A percentile compares a stretch with the other conserved stretches of the same genome.
These are phyloP conservation scores for Phialophora expanda DNA, from an alignment of 2,329 filamentous ascomycete species.

Conservation along the genomic window DNA sequence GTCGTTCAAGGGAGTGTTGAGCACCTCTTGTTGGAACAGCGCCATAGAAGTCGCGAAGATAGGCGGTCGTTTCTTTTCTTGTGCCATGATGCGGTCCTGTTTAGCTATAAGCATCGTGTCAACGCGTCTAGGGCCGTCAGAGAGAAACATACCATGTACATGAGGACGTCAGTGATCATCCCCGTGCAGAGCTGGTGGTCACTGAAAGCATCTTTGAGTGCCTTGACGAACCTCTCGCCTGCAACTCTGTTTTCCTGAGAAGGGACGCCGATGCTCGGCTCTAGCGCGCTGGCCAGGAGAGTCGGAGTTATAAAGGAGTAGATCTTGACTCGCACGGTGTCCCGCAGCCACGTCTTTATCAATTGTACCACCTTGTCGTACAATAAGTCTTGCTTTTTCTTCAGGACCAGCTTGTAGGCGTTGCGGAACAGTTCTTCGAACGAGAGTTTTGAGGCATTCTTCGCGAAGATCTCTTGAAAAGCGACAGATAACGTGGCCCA, in stretches of 20 bases:
- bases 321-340: conserved; percentile 74
- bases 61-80: conserved; percentile 73
- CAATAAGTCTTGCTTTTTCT: conserved; percentile 80
- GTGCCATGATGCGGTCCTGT: conserved; percentile 78
- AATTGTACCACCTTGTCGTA: conserved; percentile 82
- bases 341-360: conserved; percentile 79
- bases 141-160: conserved; percentile 74
- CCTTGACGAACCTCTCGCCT: conserved; percentile 81
- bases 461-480: conserved; percentile 85
- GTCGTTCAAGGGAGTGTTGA: conserved; percentile 63
- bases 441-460: conserved; percentile 85
- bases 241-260: conserved; percentile 77
- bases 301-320: conserved; percentile 72
- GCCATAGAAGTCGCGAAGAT: conserved; percentile 86
- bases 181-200: conserved; percentile 92
- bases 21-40: conserved; percentile 83
- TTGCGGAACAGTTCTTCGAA: conserved; percentile 96
- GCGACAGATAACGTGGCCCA: conserved; percentile 80
- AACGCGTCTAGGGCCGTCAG: conserved; percentile 1
- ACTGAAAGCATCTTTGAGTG: conserved; percentile 78
- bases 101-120: conserved; percentile 26
- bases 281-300: conserved; percentile 62
- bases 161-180: conserved; percentile 91
- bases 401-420: conserved; percentile 90
- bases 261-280: conserved; percentile 59